Evolutionary conservation across 192 early-diverging fungal genomes (phyloP).

Genomic region (Blastocladiella britannica): DNA sequence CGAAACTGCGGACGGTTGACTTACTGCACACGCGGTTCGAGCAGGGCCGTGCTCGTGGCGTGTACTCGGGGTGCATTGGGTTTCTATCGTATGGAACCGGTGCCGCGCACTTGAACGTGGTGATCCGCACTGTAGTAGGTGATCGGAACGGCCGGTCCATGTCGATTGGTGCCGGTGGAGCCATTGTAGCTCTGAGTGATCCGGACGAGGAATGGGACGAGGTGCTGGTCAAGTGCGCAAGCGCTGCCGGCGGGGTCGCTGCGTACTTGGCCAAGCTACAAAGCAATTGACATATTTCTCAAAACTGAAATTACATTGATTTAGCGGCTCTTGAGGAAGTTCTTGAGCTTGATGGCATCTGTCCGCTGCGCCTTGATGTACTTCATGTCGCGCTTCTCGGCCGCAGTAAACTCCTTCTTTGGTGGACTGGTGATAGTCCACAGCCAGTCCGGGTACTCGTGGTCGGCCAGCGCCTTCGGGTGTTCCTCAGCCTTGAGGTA

Average conservation of each 20-base stretch:
- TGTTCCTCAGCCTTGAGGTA: constrained; percentile 64
- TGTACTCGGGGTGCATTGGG: constrained; percentile 78
- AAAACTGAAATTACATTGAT: background rate
- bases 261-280: no score
- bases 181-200: constrained; percentile 71
- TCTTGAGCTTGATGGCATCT: constrained; percentile 38
- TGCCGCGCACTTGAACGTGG: constrained; percentile 55
- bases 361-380: constrained; percentile 38
- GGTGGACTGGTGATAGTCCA: constrained; percentile 56
- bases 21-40: constrained; percentile 54
- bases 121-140: constrained; percentile 75
- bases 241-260: no score
- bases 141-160: constrained; percentile 12
- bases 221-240: constrained; percentile 64
- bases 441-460: constrained; percentile 82
- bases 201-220: constrained; percentile 72
- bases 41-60: constrained; percentile 43
- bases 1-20: constrained; percentile 66
- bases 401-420: constrained; percentile 20
- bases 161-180: constrained; percentile 79
- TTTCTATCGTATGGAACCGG: constrained; percentile 51
- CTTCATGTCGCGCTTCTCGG: constrained; percentile 13
- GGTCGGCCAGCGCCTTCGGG: constrained; percentile 62
- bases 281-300: no score
- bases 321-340: constrained; percentile 44